Percentiles rank a stretch among this genome's conserved stretches.
Conservation (phyloP, 208 protist genomes). For the Crithidia brevicula region DNA sequence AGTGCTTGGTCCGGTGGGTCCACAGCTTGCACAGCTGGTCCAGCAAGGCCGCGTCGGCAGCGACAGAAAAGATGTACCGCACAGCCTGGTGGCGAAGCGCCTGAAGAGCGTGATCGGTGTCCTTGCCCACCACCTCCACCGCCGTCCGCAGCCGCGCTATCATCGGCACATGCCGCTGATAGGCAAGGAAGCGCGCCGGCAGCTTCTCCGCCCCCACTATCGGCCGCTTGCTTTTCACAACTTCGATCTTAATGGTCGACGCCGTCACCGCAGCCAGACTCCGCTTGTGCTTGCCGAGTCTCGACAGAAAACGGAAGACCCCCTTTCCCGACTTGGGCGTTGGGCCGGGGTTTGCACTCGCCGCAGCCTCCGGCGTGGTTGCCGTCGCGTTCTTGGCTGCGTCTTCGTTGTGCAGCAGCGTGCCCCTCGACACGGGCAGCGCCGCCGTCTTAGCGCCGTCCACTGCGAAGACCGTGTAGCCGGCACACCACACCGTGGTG, state of each 20-base stretch:
- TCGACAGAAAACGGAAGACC: neutral
- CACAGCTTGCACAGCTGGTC: slow-evolving; percentile 64
- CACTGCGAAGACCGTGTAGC: slow-evolving; percentile 55
- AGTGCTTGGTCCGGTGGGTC: slow-evolving; percentile 40
- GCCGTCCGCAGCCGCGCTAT: slow-evolving; percentile 56
- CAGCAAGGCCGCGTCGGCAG: slow-evolving; percentile 47
- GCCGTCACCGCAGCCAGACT: slow-evolving; percentile 18
- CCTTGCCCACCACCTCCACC: slow-evolving; percentile 38
- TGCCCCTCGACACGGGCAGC: slow-evolving; percentile 47
- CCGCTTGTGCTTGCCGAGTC: slow-evolving; percentile 19
- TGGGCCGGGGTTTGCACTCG: neutral
- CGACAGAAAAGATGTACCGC: slow-evolving; percentile 53
- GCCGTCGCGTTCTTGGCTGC: neutral
- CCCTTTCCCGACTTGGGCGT: slow-evolving; percentile 6
- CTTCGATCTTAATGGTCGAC: slow-evolving; percentile 41
- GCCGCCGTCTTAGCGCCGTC: slow-evolving; percentile 33
- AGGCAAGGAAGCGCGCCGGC: slow-evolving; percentile 50
- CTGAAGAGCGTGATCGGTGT: slow-evolving; percentile 38
- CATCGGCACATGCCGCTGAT: slow-evolving; percentile 54
- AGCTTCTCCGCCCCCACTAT: slow-evolving; percentile 26
- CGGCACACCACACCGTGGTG: slow-evolving; percentile 65
- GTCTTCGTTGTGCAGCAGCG: slow-evolving; percentile 35
- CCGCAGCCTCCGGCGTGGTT: neutral
- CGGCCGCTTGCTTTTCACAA: slow-evolving; percentile 34
- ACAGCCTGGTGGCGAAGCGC: slow-evolving; percentile 66